Percentiles rank a stretch among this genome's conserved stretches.
These are phyloP conservation scores for Astrothelium subdiscretum DNA, from an alignment of 495 filamentous ascomycete genomes.

Conservation along the genomic window DNA sequence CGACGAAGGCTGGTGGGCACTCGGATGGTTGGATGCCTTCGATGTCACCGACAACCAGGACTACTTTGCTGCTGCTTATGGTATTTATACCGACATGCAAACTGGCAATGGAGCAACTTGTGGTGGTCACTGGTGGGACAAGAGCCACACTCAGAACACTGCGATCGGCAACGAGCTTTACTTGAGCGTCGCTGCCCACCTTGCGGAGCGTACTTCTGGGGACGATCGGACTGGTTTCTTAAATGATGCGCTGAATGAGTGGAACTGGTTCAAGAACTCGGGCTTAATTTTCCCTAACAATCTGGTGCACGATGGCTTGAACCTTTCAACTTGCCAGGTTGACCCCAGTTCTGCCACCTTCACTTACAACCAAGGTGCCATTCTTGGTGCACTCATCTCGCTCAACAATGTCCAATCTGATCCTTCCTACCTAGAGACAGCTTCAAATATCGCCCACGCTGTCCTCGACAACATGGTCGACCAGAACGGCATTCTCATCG, in stretches of 20 bases:
- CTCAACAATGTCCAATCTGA: slow-evolving; percentile 45
- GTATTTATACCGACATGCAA: slow-evolving; percentile 46
- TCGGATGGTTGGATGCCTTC: slow-evolving; percentile 24
- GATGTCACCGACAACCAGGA: slow-evolving; percentile 22
- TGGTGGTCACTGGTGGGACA: slow-evolving; percentile 61
- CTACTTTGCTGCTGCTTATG: slow-evolving; percentile 35
- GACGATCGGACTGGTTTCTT: slow-evolving; percentile 41
- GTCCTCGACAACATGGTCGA: slow-evolving; percentile 46
- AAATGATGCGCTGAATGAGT: slow-evolving; percentile 43
- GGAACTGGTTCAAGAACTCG: slow-evolving; percentile 56
- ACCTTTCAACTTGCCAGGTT: slow-evolving; percentile 44
- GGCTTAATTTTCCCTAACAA: slow-evolving; percentile 55
- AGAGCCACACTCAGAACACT: slow-evolving; percentile 46
- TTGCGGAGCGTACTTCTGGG: slow-evolving; percentile 51
- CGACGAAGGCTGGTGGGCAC: slow-evolving; percentile 28
- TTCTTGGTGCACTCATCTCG: slow-evolving; percentile 62
- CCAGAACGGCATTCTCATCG: slow-evolving; percentile 50
- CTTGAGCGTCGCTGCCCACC: slow-evolving; percentile 54
- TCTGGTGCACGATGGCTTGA: slow-evolving; percentile 62
- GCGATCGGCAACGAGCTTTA: slow-evolving; percentile 71
- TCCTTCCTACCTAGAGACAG: slow-evolving; percentile 39
- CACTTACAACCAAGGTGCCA: slow-evolving; percentile 74
- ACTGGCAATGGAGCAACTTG: slow-evolving; percentile 37
- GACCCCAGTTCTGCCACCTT: slow-evolving; percentile 47
- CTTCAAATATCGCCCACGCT: slow-evolving; percentile 53